These are phyloP conservation scores for Amphirosellinia nigrospora DNA, from an alignment of 495 filamentous ascomycete species.

Conservation along the genomic window DNA sequence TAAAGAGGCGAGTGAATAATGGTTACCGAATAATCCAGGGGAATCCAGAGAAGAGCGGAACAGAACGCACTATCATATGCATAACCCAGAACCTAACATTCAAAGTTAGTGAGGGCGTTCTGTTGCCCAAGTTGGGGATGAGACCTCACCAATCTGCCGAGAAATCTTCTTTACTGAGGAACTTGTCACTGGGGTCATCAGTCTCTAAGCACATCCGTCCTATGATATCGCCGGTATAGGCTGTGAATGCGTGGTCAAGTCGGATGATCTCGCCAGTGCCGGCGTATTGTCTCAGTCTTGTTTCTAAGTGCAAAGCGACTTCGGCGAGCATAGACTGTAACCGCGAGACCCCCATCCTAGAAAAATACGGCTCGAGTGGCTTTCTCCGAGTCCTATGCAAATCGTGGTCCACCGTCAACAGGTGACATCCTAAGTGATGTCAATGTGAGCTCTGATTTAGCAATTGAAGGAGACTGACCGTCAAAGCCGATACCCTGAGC, in stretches of 20 bases:
- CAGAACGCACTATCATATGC: constrained; percentile 24
- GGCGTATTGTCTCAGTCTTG: constrained; percentile 6
- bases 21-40: constrained; percentile 29
- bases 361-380: constrained; percentile 35
- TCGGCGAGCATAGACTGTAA: constrained; percentile 32
- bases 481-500: constrained; percentile 16
- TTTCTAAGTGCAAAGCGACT: constrained; percentile 7
- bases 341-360: constrained; percentile 21
- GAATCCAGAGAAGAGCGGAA: constrained; percentile 32
- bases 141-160: constrained; percentile 11
- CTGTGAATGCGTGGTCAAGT: constrained; percentile 40
- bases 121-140: constrained; percentile 1
- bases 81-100: constrained; percentile 18
- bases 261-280: constrained; percentile 32
- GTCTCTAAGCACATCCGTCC: constrained; percentile 13
- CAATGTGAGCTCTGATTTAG: neutral
- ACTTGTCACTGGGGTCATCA: constrained; percentile 29
- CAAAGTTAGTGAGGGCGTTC: neutral
- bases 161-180: constrained; percentile 24
- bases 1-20: neutral
- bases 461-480: neutral
- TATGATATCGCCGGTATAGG: constrained; percentile 36
- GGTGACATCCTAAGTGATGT: constrained; percentile 1
- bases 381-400: constrained; percentile 30
- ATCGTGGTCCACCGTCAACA: constrained; percentile 32